Evolutionary conservation across 2,329 filamentous ascomycete genomes (phyloP).

Genomic region (Fusarium coffeatum): DNA sequence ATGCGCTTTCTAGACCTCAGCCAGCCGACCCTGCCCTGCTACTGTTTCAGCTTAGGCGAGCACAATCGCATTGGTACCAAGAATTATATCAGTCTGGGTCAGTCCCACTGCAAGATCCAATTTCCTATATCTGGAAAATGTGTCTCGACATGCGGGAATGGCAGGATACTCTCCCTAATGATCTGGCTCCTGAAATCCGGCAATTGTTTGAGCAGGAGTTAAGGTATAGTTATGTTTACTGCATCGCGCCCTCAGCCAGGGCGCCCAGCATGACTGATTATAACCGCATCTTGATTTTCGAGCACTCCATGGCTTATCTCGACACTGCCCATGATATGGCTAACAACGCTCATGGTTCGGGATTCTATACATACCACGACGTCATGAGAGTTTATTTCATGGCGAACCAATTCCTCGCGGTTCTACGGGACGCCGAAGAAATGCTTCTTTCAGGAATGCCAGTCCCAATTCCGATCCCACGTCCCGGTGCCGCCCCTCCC

Average conservation of each 20-base stretch:
- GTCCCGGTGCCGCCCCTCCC: conserved; percentile 60
- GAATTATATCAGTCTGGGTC: conserved; percentile 84
- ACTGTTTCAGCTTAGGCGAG: conserved; percentile 83
- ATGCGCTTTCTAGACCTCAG: conserved; percentile 58
- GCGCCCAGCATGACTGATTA: conserved; percentile 80
- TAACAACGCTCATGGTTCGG: conserved; percentile 66
- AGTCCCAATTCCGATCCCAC: conserved; percentile 58
- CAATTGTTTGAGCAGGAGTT: conserved; percentile 88
- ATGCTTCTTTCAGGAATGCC: conserved; percentile 64
- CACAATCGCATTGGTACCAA: conserved; percentile 92
- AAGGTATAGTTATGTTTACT: conserved; percentile 91
- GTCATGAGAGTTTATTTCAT: conserved; percentile 85
- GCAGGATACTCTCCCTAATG: conserved; percentile 79
- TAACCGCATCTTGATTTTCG: conserved; percentile 84
- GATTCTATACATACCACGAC: conserved; percentile 88
- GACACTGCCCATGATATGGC: conserved; percentile 77
- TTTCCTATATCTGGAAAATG: conserved; percentile 79
- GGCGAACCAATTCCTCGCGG: conserved; percentile 71
- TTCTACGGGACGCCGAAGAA: conserved; percentile 68
- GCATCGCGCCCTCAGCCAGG: conserved; percentile 82
- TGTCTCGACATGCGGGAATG: conserved; percentile 83
- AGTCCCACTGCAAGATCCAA: conserved; percentile 73
- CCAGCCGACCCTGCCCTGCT: conserved; percentile 77
- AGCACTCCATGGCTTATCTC: conserved; percentile 86
- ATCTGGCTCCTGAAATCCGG: conserved; percentile 72